Conservation (phyloP, 192 early-diverging fungal genomes). For the Coemansia sp. region DNA sequence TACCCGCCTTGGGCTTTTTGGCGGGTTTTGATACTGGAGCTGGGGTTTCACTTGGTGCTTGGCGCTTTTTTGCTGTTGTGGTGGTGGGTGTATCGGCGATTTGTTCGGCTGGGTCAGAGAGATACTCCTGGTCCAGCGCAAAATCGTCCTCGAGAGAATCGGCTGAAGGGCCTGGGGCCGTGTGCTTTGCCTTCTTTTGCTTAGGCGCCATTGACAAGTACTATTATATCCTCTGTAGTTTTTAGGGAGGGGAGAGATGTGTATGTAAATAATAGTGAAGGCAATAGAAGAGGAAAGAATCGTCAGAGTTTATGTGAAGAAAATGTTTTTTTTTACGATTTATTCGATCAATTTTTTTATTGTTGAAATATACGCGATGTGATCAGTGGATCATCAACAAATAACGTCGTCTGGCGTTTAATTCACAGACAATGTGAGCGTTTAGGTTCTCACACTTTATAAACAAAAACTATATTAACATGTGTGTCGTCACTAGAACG, state of each 20-base stretch:
- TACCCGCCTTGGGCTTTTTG: neutral
- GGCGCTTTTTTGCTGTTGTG: constrained; percentile 7
- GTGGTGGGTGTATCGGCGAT: neutral
- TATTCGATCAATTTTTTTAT: neutral
- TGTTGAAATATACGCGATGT: no score
- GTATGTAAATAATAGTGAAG: neutral
- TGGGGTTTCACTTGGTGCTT: constrained; percentile 3
- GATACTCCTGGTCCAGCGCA: constrained; percentile 28
- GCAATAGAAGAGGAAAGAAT: neutral
- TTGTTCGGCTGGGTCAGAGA: neutral
- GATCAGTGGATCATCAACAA: no score
- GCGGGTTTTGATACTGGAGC: neutral
- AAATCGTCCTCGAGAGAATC: constrained; percentile 49
- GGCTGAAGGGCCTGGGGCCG: constrained; percentile 3
- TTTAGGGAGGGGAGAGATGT: neutral
- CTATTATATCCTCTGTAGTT: no score
- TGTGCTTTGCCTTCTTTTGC: neutral
- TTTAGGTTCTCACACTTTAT: no score
- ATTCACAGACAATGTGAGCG: no score
- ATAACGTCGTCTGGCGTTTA: no score
- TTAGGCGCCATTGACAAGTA: constrained; percentile 16
- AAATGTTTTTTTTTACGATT: no score
- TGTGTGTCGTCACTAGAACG: no score
- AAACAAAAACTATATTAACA: no score
- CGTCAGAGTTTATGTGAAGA: no score